A percentile compares a stretch with the other conserved stretches of the same genome.
Evolutionary conservation across 306 rosid genomes (phyloP).

Genomic region (Lathyrus tuberosus): DNA sequence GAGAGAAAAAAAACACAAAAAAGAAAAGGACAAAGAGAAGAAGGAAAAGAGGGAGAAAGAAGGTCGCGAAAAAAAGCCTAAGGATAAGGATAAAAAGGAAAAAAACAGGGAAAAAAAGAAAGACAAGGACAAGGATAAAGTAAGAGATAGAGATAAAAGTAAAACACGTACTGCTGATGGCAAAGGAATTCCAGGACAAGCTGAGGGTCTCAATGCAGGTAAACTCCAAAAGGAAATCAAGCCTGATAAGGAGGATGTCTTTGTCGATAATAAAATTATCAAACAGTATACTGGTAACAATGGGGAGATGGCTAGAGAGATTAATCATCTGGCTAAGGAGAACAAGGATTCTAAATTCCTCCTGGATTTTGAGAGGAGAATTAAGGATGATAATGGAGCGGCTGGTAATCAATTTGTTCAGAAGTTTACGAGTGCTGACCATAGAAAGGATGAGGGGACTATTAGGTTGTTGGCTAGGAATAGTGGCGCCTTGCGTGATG

Average conservation of each 20-base stretch:
- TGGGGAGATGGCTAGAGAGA: slow-evolving; percentile 62
- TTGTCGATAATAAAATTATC: slow-evolving; percentile 52
- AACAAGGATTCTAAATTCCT: slow-evolving; percentile 58
- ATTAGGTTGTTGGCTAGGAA: slow-evolving; percentile 60
- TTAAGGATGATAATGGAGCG: slow-evolving; percentile 57
- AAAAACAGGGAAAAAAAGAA: slow-evolving; percentile 70
- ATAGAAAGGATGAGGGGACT: slow-evolving; percentile 62
- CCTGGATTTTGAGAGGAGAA: slow-evolving; percentile 64
- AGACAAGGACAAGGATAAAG: slow-evolving; percentile 50
- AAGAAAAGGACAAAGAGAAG: slow-evolving; percentile 84
- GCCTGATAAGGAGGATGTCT: slow-evolving; percentile 44
- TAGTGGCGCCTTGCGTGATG: slow-evolving; percentile 45
- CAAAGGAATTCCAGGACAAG: slow-evolving; percentile 54
- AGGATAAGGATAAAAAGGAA: slow-evolving; percentile 77
- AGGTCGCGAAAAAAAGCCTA: slow-evolving; percentile 68
- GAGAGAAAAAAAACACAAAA: slow-evolving; percentile 70
- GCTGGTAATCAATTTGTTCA: slow-evolving; percentile 54
- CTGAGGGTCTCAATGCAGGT: slow-evolving; percentile 46
- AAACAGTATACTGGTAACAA: slow-evolving; percentile 54
- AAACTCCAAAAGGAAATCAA: slow-evolving; percentile 54
- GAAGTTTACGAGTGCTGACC: slow-evolving; percentile 48
- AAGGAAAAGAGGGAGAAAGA: slow-evolving; percentile 72
- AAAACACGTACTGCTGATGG: slow-evolving; percentile 54
- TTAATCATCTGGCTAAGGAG: slow-evolving; percentile 54
- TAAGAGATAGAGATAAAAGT: slow-evolving; percentile 54